These are phyloP conservation scores for Komagataella ulmi DNA, from an alignment of 805 yeast species.

Conservation along the genomic window DNA sequence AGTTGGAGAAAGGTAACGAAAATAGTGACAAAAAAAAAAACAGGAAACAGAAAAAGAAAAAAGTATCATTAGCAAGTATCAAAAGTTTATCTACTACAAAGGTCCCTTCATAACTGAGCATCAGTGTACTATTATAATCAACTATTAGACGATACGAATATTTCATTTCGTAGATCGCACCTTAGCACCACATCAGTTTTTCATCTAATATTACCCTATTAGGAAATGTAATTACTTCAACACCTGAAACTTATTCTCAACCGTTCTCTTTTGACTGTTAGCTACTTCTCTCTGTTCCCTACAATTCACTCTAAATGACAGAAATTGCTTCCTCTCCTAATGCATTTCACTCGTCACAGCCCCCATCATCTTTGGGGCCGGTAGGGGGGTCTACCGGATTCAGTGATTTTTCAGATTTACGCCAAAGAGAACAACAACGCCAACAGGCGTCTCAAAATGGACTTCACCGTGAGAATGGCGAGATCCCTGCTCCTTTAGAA, in stretches of 20 bases:
- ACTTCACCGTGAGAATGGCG: constrained; percentile 9
- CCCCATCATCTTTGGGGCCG: constrained; percentile 1
- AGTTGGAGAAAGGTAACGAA: too few relatives aligned
- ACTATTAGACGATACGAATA: neutral
- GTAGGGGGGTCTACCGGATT: neutral
- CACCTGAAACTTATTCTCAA: neutral
- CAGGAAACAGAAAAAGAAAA: too few relatives aligned
- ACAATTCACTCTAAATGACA: neutral
- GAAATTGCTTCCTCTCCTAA: constrained; percentile 2
- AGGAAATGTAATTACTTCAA: neutral
- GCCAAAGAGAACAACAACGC: neutral
- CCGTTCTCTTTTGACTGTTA: neutral
- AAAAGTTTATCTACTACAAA: too few relatives aligned
- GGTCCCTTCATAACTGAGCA: neutral
- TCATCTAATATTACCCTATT: neutral
- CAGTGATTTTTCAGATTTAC: neutral
- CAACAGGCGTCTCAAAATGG: neutral
- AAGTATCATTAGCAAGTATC: too few relatives aligned
- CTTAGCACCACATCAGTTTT: neutral
- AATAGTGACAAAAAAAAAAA: too few relatives aligned
- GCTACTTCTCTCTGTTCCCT: neutral
- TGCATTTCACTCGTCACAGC: constrained; percentile 1
- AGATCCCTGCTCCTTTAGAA: constrained; percentile 13
- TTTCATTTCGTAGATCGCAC: neutral
- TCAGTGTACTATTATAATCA: neutral